A percentile compares a stretch with the other conserved stretches of the same genome.
These are phyloP conservation scores for Hemileccinum impolitum DNA, from an alignment of 768 basidiomycete genomes.

Conservation along the genomic window DNA sequence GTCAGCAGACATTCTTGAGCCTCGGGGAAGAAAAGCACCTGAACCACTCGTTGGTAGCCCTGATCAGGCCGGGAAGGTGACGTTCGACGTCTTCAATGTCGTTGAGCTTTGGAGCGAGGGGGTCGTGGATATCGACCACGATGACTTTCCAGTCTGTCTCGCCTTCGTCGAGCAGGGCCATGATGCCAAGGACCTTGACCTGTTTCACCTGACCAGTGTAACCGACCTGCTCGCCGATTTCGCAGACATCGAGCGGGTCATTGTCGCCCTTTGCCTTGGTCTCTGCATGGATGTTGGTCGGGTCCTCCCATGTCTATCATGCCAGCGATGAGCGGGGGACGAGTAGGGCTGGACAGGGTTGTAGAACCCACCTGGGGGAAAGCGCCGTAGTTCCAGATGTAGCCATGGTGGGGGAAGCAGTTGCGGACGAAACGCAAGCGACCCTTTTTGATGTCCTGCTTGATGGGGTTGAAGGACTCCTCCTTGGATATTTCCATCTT, in stretches of 20 bases:
- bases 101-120: conserved; percentile 93
- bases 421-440: conserved; percentile 96
- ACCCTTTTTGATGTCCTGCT: conserved; percentile 97
- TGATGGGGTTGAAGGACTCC: conserved; percentile 99
- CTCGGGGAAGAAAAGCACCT: conserved; percentile 44
- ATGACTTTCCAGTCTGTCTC: conserved; percentile 99
- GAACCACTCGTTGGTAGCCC: conserved; percentile 99
- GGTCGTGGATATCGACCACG: conserved; percentile 94
- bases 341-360: not conserved
- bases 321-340: not conserved
- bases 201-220: conserved; percentile 98
- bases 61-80: conserved; percentile 93
- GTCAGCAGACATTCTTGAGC: not conserved
- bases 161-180: conserved; percentile 98
- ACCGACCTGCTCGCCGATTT: conserved; percentile 98
- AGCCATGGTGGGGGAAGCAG: conserved; percentile 99
- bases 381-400: conserved; percentile 99
- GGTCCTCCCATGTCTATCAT: conserved; percentile 96
- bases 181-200: conserved; percentile 99
- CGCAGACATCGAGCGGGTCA: conserved; percentile 99
- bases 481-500: conserved; percentile 99
- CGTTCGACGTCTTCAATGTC: conserved; percentile 99
- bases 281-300: conserved; percentile 79
- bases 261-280: conserved; percentile 99
- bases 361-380: conserved; percentile 80